phyloP scores from a whole-genome alignment of 2,329 filamentous ascomycete species.

The Neodidymelliopsis sp. region DNA sequence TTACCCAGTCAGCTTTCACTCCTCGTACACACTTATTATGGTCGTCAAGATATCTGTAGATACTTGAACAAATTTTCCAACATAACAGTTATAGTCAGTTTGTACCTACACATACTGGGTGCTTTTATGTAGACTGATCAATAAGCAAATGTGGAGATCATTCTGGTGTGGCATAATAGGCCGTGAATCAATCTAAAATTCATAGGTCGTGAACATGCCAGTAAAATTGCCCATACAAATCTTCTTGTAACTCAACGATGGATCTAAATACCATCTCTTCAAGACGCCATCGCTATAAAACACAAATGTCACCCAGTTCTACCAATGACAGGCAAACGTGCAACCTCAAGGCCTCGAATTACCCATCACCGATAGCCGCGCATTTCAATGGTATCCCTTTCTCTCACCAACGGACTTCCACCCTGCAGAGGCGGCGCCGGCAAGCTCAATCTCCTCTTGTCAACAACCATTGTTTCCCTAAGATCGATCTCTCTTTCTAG shows the following conservation, averaged over 20 bases:
- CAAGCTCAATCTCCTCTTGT: conserved; percentile 28
- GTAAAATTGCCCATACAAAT: background rate
- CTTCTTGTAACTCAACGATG: background rate
- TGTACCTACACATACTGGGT: no score
- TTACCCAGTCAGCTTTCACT: no score
- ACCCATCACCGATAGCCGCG: conserved; percentile 27
- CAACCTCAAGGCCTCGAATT: no score
- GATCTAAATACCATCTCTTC: background rate
- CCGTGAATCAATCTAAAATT: conserved; percentile 4
- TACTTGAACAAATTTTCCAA: no score
- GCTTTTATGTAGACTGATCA: no score
- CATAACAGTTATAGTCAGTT: no score
- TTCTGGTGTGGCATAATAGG: no score
- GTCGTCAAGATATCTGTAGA: no score
- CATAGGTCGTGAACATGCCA: conserved; percentile 1
- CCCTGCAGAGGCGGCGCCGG: conserved; percentile 24
- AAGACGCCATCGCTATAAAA: conserved; percentile 1
- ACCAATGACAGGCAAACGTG: no score
- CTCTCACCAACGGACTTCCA: conserved; percentile 21
- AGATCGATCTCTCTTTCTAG: conserved; percentile 44
- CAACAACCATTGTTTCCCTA: conserved; percentile 33
- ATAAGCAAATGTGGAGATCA: no score
- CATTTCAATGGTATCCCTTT: conserved; percentile 25
- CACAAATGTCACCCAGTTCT: background rate
- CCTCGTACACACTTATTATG: no score